A percentile compares a stretch with the other conserved stretches of the same genome.
Conservation (phyloP, 176 grass and related monocot species). For the Microstegium vimineum region DNA sequence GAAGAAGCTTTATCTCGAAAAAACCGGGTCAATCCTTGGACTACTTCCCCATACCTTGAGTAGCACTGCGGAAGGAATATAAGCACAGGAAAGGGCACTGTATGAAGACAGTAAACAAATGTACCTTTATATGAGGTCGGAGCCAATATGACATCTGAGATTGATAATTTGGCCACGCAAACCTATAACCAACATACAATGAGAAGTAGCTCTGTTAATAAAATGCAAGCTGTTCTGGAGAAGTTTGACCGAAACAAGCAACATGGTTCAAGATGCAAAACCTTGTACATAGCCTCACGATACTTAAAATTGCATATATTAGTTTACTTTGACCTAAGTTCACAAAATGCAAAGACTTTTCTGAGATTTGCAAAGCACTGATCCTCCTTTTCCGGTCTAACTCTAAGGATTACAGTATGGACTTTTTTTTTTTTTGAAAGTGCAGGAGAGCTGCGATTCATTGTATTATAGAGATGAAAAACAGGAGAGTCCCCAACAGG, state of each 20-base stretch:
- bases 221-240: background rate
- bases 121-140: conserved; percentile 77
- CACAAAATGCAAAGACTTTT: conserved; percentile 6
- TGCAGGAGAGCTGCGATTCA: no score
- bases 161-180: conserved; percentile 69
- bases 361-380: background rate
- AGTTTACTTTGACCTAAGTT: background rate
- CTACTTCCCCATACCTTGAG: conserved; percentile 83
- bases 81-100: conserved; percentile 12
- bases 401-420: background rate
- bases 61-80: conserved; percentile 64
- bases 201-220: conserved; percentile 27
- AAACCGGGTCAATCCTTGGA: conserved; percentile 77
- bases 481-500: no score
- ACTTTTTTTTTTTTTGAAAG: no score
- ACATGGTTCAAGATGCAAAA: conserved; percentile 7
- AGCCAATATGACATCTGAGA: conserved; percentile 95
- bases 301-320: conserved; percentile 2
- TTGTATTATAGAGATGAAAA: no score
- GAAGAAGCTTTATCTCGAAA: conserved; percentile 72
- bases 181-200: conserved; percentile 55
- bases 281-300: background rate
- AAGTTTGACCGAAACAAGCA: conserved; percentile 1
- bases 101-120: conserved; percentile 27
- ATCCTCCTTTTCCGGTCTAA: background rate